These are phyloP conservation scores for Arxiozyma slooffiae DNA, from an alignment of 1,139 yeast species.

Conservation along the genomic window DNA sequence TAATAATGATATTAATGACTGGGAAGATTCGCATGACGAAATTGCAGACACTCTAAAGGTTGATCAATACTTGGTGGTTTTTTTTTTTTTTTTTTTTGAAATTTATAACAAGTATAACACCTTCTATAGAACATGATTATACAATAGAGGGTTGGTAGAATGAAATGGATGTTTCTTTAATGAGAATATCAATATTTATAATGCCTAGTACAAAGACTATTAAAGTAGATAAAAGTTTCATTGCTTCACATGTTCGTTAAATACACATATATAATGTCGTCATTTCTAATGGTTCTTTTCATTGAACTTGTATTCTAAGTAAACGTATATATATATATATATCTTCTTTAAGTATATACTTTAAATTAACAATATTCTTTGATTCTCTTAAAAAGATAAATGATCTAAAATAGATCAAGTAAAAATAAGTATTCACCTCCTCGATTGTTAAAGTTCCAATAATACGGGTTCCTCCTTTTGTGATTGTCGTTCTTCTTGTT, in stretches of 20 bases:
- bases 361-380: background rate
- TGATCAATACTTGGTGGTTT: slow-evolving; percentile 81
- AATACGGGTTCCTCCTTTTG: slow-evolving; percentile 27
- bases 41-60: slow-evolving; percentile 53
- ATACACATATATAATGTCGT: background rate
- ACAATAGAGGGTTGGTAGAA: slow-evolving; percentile 83
- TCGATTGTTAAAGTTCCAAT: slow-evolving; percentile 27
- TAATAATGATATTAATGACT: slow-evolving; percentile 32
- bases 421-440: background rate
- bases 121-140: slow-evolving; percentile 93
- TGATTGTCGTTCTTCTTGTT: slow-evolving; percentile 8
- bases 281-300: too few species aligned
- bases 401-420: too few species aligned
- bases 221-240: background rate
- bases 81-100: too few species aligned
- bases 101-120: slow-evolving; percentile 93
- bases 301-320: background rate
- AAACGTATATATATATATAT: background rate
- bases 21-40: slow-evolving; percentile 37
- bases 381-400: background rate
- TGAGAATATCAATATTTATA: too few species aligned
- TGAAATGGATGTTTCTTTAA: too few species aligned
- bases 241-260: background rate
- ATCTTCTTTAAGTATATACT: background rate
- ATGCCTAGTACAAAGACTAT: too few species aligned